Conservation (phyloP, 306 rosid species). For the Lablab purpureus region DNA sequence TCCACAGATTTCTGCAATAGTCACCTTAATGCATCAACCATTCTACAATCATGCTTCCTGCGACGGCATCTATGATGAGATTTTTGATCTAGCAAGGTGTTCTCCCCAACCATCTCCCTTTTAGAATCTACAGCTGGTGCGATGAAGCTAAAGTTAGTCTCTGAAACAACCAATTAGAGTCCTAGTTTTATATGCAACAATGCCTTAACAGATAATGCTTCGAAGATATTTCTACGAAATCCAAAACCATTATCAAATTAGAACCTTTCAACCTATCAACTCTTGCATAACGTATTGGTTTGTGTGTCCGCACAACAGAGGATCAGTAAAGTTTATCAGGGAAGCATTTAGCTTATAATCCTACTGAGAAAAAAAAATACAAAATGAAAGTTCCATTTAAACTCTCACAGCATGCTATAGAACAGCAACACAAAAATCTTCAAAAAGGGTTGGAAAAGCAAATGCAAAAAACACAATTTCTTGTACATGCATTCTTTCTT, state of each 20-base stretch:
- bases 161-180: slow-evolving; percentile 36
- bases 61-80: slow-evolving; percentile 93
- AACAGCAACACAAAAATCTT: slow-evolving; percentile 39
- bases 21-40: slow-evolving; percentile 76
- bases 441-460: background rate
- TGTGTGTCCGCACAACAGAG: slow-evolving; percentile 18
- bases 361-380: background rate
- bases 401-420: slow-evolving; percentile 10
- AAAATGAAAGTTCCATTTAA: slow-evolving; percentile 9
- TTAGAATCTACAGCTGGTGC: slow-evolving; percentile 64
- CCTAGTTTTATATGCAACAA: slow-evolving; percentile 33
- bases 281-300: background rate
- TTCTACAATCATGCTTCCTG: slow-evolving; percentile 89
- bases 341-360: slow-evolving; percentile 16
- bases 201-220: slow-evolving; percentile 1
- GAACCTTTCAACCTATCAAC: background rate
- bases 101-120: slow-evolving; percentile 94
- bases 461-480: slow-evolving; percentile 7
- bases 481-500: background rate
- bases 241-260: background rate
- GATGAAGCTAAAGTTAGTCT: slow-evolving; percentile 43
- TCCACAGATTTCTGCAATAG: background rate
- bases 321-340: background rate
- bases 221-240: background rate
- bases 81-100: slow-evolving; percentile 82